Evolutionary conservation across 116 monocot genomes (phyloP).

Genomic region (Posidonia oceanica): DNA sequence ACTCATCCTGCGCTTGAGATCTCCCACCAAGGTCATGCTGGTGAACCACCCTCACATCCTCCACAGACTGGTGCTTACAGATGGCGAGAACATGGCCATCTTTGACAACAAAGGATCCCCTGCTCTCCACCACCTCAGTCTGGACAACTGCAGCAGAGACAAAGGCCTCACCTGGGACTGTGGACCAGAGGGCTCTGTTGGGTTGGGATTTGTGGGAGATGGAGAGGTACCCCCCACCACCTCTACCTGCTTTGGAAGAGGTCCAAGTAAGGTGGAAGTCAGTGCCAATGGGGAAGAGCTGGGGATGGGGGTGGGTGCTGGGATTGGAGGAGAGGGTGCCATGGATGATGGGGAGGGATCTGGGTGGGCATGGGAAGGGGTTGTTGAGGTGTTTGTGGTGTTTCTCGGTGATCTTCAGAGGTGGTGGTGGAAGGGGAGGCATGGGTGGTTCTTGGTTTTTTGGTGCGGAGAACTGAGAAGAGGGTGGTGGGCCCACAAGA

Average conservation of each 20-base stretch:
- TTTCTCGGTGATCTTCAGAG: constrained; percentile 32
- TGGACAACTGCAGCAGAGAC: constrained; percentile 38
- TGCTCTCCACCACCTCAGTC: constrained; percentile 57
- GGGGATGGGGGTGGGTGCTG: constrained; percentile 16
- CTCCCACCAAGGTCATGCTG: constrained; percentile 18
- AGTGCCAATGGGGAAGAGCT: constrained; percentile 31
- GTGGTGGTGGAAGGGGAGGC: background rate
- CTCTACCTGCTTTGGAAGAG: constrained; percentile 1
- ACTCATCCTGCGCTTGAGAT: constrained; percentile 7
- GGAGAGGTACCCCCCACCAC: constrained; percentile 12
- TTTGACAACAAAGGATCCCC: constrained; percentile 51
- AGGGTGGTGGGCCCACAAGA: too few species aligned
- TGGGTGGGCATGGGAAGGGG: constrained; percentile 47
- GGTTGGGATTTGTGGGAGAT: constrained; percentile 25
- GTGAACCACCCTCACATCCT: constrained; percentile 27
- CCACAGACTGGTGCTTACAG: constrained; percentile 37
- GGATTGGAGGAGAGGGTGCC: constrained; percentile 34
- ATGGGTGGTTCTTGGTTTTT: too few species aligned
- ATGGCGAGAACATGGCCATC: constrained; percentile 34
- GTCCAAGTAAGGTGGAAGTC: constrained; percentile 46
- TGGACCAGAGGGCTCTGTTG: constrained; percentile 33
- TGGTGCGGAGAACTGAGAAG: background rate
- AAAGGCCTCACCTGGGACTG: constrained; percentile 57
- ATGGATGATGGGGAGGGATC: constrained; percentile 32
- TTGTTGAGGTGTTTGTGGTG: constrained; percentile 72